These are phyloP conservation scores for Cladosporium sp. DNA, from an alignment of 2,329 filamentous ascomycete species.

Conservation along the genomic window DNA sequence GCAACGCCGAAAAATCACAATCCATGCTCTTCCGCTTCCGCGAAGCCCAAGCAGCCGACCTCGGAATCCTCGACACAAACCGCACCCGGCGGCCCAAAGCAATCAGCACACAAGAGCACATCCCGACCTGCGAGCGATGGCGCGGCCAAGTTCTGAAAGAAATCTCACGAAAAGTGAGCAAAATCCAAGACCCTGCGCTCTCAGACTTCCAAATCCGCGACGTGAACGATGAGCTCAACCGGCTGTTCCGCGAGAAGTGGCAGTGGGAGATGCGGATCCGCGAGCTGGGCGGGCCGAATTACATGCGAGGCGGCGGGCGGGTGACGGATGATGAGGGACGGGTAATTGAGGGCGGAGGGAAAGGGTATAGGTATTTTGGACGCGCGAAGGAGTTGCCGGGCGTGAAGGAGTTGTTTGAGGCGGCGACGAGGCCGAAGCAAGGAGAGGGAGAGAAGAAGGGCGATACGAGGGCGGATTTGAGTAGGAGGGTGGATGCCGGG, in stretches of 20 bases:
- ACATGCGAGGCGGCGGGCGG: slow-evolving; percentile 67
- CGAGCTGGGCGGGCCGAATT: slow-evolving; percentile 94
- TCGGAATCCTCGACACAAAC: slow-evolving; percentile 91
- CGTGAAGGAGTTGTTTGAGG: slow-evolving; percentile 93
- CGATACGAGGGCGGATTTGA: slow-evolving; percentile 65
- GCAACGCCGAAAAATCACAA: slow-evolving; percentile 97
- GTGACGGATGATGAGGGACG: slow-evolving; percentile 53
- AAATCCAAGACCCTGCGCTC: slow-evolving; percentile 87
- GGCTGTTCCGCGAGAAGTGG: slow-evolving; percentile 97
- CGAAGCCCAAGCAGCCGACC: slow-evolving; percentile 90
- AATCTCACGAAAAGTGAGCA: slow-evolving; percentile 91
- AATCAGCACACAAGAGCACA: slow-evolving; percentile 79
- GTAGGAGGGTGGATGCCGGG: slow-evolving; percentile 78
- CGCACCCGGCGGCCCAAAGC: slow-evolving; percentile 84
- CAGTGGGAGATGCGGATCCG: slow-evolving; percentile 98
- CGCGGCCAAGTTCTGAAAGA: slow-evolving; percentile 96
- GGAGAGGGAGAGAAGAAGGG: slow-evolving; percentile 52
- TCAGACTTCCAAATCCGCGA: slow-evolving; percentile 97
- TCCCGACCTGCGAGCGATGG: slow-evolving; percentile 94
- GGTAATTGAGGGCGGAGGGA: slow-evolving; percentile 64
- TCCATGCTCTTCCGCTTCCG: slow-evolving; percentile 99
- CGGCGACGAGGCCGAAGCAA: slow-evolving; percentile 53
- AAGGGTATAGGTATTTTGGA: slow-evolving; percentile 93
- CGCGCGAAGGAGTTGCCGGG: slow-evolving; percentile 84
- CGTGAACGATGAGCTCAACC: slow-evolving; percentile 99